A percentile compares a stretch with the other conserved stretches of the same genome.
Conservation (phyloP, 2,329 filamentous ascomycete species). For the Aschersonia sp. region DNA sequence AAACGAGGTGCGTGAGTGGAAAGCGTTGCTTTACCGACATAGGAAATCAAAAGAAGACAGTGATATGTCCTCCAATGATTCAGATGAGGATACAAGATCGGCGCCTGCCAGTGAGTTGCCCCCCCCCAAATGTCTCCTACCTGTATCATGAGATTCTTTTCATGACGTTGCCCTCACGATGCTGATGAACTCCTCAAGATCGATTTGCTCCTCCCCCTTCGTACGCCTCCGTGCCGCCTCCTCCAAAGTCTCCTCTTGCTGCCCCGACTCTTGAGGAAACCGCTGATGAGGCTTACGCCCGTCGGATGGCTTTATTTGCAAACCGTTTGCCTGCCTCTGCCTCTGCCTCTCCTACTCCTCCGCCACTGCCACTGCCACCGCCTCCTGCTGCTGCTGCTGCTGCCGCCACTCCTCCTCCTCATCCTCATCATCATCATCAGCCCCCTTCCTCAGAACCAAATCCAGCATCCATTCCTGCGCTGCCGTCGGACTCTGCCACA, state of each 20-base stretch:
- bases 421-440: too few species aligned
- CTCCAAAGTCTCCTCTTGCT: slow-evolving; percentile 29
- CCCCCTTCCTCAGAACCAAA: too few species aligned
- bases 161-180: not conserved
- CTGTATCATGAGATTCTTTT: too few species aligned
- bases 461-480: not conserved
- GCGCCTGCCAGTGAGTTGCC: slow-evolving; percentile 18
- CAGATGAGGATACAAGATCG: slow-evolving; percentile 16
- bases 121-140: not conserved
- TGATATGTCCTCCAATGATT: slow-evolving; percentile 25
- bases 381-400: slow-evolving; percentile 5
- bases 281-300: slow-evolving; percentile 56
- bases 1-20: slow-evolving; percentile 72
- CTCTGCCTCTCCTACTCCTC: slow-evolving; percentile 13
- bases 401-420: too few species aligned
- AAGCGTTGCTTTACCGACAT: slow-evolving; percentile 62
- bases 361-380: slow-evolving; percentile 20
- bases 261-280: slow-evolving; percentile 41
- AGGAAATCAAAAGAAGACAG: slow-evolving; percentile 29
- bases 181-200: slow-evolving; percentile 19
- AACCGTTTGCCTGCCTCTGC: slow-evolving; percentile 17
- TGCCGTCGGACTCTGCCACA: slow-evolving; percentile 31
- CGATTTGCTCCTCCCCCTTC: slow-evolving; percentile 45
- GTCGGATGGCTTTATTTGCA: slow-evolving; percentile 43
- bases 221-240: slow-evolving; percentile 43